A percentile compares a stretch with the other conserved stretches of the same genome.
Evolutionary conservation across 208 protist species (phyloP).

Genomic region (Leishmania guyanensis): DNA sequence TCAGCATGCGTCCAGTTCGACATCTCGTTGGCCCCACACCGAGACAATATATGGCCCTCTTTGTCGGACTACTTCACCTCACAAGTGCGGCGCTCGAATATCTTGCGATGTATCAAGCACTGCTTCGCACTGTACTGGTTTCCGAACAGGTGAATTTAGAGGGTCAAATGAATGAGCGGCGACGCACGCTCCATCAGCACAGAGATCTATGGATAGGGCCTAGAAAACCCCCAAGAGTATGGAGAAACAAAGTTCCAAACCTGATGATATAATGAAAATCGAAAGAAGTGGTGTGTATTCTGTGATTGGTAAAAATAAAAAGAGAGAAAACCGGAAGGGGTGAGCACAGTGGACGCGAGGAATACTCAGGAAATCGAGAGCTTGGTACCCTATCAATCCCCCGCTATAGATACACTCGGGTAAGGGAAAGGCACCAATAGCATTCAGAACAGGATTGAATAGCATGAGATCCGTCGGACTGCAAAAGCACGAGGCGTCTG

Average conservation of each 20-base stretch:
- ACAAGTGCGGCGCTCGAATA: conserved; percentile 37
- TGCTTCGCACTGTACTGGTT: conserved; percentile 46
- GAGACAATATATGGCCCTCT: conserved; percentile 12
- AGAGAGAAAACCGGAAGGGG: neutral
- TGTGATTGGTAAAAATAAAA: neutral
- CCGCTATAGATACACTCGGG: neutral
- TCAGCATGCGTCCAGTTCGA: conserved; percentile 57
- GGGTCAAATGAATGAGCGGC: conserved; percentile 33
- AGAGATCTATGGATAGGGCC: neutral
- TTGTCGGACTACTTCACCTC: conserved; percentile 45
- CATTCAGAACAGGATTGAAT: neutral
- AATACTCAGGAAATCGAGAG: neutral
- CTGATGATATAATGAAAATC: neutral
- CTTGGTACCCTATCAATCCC: neutral
- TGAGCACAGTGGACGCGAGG: neutral
- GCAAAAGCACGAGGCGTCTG: neutral
- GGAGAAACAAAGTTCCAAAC: neutral
- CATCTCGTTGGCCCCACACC: conserved; percentile 47
- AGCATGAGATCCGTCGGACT: neutral
- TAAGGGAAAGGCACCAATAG: neutral
- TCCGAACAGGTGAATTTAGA: conserved; percentile 35
- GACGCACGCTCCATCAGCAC: conserved; percentile 1
- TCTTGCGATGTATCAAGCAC: conserved; percentile 32
- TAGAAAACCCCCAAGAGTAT: conserved; percentile 11
- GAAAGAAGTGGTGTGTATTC: neutral